Evolutionary conservation across 768 basidiomycete species (phyloP).

Genomic region (Mrakia blollopis): DNA sequence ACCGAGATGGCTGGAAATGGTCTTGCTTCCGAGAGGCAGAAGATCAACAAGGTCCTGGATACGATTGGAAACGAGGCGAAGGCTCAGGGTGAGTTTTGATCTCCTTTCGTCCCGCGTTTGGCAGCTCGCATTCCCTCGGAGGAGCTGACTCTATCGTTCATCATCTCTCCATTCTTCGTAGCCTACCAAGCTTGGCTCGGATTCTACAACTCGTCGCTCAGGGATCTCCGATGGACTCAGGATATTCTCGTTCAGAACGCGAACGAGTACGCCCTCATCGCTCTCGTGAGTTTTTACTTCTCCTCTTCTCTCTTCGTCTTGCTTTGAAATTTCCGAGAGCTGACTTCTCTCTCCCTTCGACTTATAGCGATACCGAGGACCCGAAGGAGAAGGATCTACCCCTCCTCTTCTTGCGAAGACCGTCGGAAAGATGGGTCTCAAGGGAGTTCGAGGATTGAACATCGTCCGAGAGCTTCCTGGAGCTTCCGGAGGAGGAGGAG

Average conservation of each 20-base stretch:
- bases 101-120: neutral
- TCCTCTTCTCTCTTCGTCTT: neutral
- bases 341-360: neutral
- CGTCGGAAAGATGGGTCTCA: conserved; percentile 54
- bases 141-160: neutral
- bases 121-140: no score
- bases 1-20: neutral
- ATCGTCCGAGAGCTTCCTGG: conserved; percentile 38
- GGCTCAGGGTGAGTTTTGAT: conserved; percentile 40
- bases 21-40: conserved; percentile 13
- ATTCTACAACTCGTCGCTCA: conserved; percentile 52
- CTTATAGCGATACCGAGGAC: conserved; percentile 38
- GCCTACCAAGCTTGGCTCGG: conserved; percentile 55
- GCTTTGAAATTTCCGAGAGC: neutral
- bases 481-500: conserved; percentile 23
- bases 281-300: conserved; percentile 19
- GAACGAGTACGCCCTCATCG: conserved; percentile 41
- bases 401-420: conserved; percentile 50
- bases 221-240: conserved; percentile 47
- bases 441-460: conserved; percentile 42
- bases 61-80: conserved; percentile 49
- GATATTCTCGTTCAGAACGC: conserved; percentile 49
- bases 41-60: conserved; percentile 41
- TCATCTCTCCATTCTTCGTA: neutral
- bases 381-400: conserved; percentile 34